Evolutionary conservation across 2,329 filamentous ascomycete genomes (phyloP).

Genomic region (Bipolaris zeicola): DNA sequence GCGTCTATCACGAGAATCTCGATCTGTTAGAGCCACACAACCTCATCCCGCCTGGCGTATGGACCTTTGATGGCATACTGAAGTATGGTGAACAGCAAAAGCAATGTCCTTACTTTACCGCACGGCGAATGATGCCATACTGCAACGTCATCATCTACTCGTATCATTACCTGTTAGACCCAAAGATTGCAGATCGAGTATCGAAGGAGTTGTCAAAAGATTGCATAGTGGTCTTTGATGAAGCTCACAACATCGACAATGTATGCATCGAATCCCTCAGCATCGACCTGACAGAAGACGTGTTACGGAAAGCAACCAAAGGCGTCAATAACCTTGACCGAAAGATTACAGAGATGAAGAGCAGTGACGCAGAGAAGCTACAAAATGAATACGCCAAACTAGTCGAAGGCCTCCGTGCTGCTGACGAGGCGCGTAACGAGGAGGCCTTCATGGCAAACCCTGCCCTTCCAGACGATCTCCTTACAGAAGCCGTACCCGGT

Average conservation of each 20-base stretch:
- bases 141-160: slow-evolving; percentile 99
- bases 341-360: slow-evolving; percentile 92
- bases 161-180: slow-evolving; percentile 96
- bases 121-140: slow-evolving; percentile 97
- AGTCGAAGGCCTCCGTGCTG: slow-evolving; percentile 86
- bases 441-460: slow-evolving; percentile 98
- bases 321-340: slow-evolving; percentile 89
- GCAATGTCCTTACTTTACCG: slow-evolving; percentile 97
- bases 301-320: slow-evolving; percentile 84
- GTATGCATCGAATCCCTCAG: slow-evolving; percentile 98
- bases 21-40: slow-evolving; percentile 95
- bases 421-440: slow-evolving; percentile 87
- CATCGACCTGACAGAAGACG: slow-evolving; percentile 96
- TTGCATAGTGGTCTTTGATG: slow-evolving; percentile 97
- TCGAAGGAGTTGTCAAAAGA: slow-evolving; percentile 97
- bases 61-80: slow-evolving; percentile 88
- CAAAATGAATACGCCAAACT: slow-evolving; percentile 96
- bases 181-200: slow-evolving; percentile 94
- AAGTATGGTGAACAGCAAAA: slow-evolving; percentile 93
- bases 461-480: slow-evolving; percentile 86
- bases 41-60: slow-evolving; percentile 90
- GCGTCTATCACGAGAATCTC: slow-evolving; percentile 97
- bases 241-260: slow-evolving; percentile 99
- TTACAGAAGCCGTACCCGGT: slow-evolving; percentile 94
- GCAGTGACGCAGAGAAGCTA: slow-evolving; percentile 91